phyloP scores from a whole-genome alignment of 371 early-diverging fungal genomes.

The Mortierella sp. region DNA sequence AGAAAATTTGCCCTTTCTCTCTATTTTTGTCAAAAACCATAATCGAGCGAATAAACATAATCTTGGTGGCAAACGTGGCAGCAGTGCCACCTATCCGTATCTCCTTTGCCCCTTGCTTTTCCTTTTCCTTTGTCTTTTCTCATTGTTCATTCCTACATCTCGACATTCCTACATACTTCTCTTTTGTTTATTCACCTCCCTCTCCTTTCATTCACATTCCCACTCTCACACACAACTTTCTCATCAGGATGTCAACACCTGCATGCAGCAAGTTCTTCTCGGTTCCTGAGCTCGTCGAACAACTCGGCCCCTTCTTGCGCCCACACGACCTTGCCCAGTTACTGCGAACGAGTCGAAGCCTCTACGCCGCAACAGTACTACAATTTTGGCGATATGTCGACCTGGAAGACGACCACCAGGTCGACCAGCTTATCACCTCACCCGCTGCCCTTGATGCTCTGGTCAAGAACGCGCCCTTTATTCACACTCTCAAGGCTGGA shows the following conservation, averaged over 20 bases:
- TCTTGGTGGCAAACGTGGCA: not conserved
- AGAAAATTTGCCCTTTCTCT: not conserved
- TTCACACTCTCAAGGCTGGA: not conserved
- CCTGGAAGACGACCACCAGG: not conserved
- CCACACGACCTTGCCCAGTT: not conserved
- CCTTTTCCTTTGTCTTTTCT: not conserved
- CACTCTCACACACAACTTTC: not conserved
- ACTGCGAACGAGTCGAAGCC: not conserved
- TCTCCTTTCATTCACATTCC: not conserved
- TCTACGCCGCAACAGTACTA: not conserved
- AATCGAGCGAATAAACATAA: not conserved
- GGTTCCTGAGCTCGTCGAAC: not conserved
- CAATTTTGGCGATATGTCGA: not conserved
- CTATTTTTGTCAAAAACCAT: not conserved
- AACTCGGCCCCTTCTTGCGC: not conserved
- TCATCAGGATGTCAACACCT: not conserved
- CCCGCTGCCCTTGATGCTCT: not conserved
- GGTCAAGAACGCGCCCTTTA: not conserved
- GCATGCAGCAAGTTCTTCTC: not conserved
- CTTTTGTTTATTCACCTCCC: not conserved
- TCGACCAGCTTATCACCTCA: not conserved
- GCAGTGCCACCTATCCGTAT: too few relatives aligned
- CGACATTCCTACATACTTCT: not conserved
- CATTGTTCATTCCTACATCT: not conserved
- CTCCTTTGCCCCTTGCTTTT: not conserved